phyloP scores from a whole-genome alignment of 441 rosid species.

The Euphorbia corollata region DNA sequence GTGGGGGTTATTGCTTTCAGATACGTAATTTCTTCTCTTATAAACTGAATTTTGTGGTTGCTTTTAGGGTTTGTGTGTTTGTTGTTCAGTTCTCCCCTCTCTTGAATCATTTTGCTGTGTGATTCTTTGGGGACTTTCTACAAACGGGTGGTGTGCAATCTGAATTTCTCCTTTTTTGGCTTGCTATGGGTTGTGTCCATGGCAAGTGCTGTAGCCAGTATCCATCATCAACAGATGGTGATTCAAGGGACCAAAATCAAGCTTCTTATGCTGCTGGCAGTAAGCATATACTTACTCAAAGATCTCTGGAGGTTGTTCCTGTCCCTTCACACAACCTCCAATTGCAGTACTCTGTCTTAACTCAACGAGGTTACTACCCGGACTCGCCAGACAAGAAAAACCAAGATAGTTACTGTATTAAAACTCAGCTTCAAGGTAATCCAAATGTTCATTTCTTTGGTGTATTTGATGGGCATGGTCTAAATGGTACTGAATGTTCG shows the following conservation, averaged over 20 bases:
- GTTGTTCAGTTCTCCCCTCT: no score
- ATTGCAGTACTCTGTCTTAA: constrained; percentile 61
- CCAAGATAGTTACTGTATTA: constrained; percentile 78
- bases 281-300: constrained; percentile 9
- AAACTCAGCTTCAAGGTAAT: constrained; percentile 70
- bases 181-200: constrained; percentile 73
- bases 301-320: constrained; percentile 52
- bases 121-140: constrained; percentile 23
- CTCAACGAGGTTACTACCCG: constrained; percentile 86
- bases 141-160: constrained; percentile 19
- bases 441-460: constrained; percentile 90
- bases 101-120: no score
- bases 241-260: constrained; percentile 27
- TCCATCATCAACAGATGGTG: constrained; percentile 26
- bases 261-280: no score
- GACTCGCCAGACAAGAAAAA: constrained; percentile 72
- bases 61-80: no score
- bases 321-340: constrained; percentile 61
- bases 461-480: constrained; percentile 92
- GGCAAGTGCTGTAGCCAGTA: constrained; percentile 50
- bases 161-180: constrained; percentile 10
- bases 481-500: constrained; percentile 65
- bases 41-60: no score
- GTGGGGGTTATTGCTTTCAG: constrained; percentile 9
- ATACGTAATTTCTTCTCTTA: not conserved